Conservation (phyloP, 1,139 yeast species). For the Pichia sp. region DNA sequence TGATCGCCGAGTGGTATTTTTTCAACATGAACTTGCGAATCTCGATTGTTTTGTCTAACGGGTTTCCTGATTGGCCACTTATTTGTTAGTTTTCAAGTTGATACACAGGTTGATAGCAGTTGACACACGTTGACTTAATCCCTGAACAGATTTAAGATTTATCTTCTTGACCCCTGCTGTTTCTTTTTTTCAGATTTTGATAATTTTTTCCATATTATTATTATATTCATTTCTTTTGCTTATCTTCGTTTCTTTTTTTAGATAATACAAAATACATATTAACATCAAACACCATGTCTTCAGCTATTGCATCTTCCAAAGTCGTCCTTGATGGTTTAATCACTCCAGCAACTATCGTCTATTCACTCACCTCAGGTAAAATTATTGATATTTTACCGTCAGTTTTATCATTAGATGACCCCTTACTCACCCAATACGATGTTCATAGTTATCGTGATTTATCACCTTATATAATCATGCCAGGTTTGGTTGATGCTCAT, state of each 20-base stretch:
- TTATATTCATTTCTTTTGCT: neutral
- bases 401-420: constrained; percentile 35
- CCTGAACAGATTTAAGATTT: neutral
- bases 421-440: constrained; percentile 36
- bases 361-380: constrained; percentile 57
- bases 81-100: neutral
- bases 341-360: constrained; percentile 62
- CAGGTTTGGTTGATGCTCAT: constrained; percentile 90
- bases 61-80: neutral
- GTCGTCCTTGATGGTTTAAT: constrained; percentile 51
- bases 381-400: constrained; percentile 44
- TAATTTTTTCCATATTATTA: neutral
- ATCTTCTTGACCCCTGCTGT: neutral
- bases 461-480: constrained; percentile 64
- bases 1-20: constrained; percentile 1
- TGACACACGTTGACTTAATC: neutral
- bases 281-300: constrained; percentile 36
- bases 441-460: constrained; percentile 45
- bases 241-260: neutral
- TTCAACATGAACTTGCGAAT: neutral
- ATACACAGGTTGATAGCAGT: neutral
- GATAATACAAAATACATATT: no score
- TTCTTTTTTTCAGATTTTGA: neutral
- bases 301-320: constrained; percentile 59
- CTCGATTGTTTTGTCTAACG: neutral